These are phyloP conservation scores for Calonectria montana DNA, from an alignment of 2,329 filamentous ascomycete genomes.

Conservation along the genomic window DNA sequence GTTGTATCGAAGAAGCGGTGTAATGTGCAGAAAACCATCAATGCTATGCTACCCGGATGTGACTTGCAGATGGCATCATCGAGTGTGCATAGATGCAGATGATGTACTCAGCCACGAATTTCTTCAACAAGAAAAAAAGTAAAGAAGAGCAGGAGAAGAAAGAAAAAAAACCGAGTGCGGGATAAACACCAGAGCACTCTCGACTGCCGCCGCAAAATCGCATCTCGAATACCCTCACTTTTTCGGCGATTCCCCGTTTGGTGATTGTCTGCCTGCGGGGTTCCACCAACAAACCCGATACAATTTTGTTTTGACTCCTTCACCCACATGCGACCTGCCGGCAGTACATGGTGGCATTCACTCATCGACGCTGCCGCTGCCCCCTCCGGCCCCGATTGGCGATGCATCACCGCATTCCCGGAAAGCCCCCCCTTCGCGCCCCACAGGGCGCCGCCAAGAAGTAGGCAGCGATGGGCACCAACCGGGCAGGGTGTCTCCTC, in stretches of 20 bases:
- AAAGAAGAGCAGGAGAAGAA: background rate
- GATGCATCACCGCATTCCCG: constrained; percentile 1
- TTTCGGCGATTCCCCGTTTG: constrained; percentile 9
- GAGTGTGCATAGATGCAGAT: constrained; percentile 1
- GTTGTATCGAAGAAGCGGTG: constrained; percentile 9
- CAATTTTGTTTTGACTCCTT: background rate
- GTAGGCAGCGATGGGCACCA: constrained; percentile 10
- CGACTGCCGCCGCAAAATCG: background rate
- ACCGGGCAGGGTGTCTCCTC: background rate
- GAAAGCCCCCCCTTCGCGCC: background rate
- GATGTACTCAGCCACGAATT: background rate
- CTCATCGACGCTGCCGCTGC: background rate
- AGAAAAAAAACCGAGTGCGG: background rate
- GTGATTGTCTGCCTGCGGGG: constrained; percentile 1
- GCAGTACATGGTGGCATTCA: background rate
- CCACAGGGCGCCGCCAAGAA: background rate
- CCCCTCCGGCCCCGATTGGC: background rate
- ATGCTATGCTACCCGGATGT: background rate
- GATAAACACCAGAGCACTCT: background rate
- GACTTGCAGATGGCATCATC: constrained; percentile 7
- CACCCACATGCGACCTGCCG: background rate
- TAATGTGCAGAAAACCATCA: constrained; percentile 3
- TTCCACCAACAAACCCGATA: background rate
- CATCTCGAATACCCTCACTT: constrained; percentile 9
- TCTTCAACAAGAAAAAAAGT: background rate